A percentile compares a stretch with the other conserved stretches of the same genome.
Conservation (phyloP, 257 asterid species). For the Solanum chiquidenum region DNA sequence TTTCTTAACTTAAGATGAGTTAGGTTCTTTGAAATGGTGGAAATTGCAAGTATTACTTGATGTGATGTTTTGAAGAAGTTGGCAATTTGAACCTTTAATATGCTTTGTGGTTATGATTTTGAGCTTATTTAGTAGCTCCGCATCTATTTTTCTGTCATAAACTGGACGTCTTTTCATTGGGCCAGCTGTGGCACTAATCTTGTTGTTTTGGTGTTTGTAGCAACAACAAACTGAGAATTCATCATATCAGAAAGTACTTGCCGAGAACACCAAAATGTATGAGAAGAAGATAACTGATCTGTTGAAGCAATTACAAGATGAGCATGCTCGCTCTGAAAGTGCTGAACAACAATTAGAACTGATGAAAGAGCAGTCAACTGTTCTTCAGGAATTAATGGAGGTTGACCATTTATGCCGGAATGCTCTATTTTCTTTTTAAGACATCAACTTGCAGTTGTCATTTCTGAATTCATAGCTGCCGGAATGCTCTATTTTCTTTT, state of each 20-base stretch:
- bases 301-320: constrained; percentile 49
- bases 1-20: not conserved
- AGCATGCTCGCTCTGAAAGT: constrained; percentile 16
- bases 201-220: constrained; percentile 63
- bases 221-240: constrained; percentile 66
- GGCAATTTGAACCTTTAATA: not conserved
- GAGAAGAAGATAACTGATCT: constrained; percentile 68
- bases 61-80: not conserved
- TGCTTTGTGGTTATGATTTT: not conserved
- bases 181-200: constrained; percentile 17
- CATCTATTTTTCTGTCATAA: not conserved
- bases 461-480: not conserved
- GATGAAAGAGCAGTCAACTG: constrained; percentile 47
- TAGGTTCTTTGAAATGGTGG: not conserved
- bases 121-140: not conserved
- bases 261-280: constrained; percentile 69
- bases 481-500: not conserved
- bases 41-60: not conserved
- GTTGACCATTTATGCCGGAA: constrained; percentile 17
- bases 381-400: constrained; percentile 40
- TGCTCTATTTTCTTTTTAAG: not conserved
- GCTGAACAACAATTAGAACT: constrained; percentile 48
- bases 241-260: constrained; percentile 50
- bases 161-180: not conserved
- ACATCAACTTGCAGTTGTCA: not conserved